These are phyloP conservation scores for Candida germanica DNA, from an alignment of 805 yeast species.

Conservation along the genomic window DNA sequence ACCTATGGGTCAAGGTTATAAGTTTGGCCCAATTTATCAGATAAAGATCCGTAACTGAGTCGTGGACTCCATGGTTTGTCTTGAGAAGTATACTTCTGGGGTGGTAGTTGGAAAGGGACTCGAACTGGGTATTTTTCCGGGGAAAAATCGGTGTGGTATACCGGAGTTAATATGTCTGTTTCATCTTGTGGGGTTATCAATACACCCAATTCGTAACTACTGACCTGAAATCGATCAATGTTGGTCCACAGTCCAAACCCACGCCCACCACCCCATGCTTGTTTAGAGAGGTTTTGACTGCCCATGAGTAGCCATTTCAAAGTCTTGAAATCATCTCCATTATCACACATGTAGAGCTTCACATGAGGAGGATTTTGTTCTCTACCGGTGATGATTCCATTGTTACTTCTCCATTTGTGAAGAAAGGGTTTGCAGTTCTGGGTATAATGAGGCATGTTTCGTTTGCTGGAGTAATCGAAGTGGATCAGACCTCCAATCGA, in stretches of 20 bases:
- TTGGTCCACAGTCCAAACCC: slow-evolving; percentile 13
- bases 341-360: slow-evolving; percentile 58
- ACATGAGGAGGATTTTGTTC: slow-evolving; percentile 57
- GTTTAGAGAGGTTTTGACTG: slow-evolving; percentile 70
- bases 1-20: slow-evolving; percentile 12
- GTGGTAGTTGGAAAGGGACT: slow-evolving; percentile 56
- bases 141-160: slow-evolving; percentile 33
- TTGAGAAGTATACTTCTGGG: slow-evolving; percentile 29
- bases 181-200: slow-evolving; percentile 18
- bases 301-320: slow-evolving; percentile 71
- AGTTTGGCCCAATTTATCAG: slow-evolving; percentile 23
- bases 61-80: slow-evolving; percentile 52
- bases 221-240: slow-evolving; percentile 22
- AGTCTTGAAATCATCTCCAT: slow-evolving; percentile 47
- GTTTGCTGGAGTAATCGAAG: slow-evolving; percentile 32
- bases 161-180: slow-evolving; percentile 39
- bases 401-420: slow-evolving; percentile 39
- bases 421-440: slow-evolving; percentile 42
- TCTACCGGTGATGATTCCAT: slow-evolving; percentile 25
- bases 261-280: slow-evolving; percentile 69
- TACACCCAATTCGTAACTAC: slow-evolving; percentile 41
- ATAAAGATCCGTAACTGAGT: slow-evolving; percentile 15
- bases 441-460: slow-evolving; percentile 16
- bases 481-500: slow-evolving; percentile 50
- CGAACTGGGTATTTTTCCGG: slow-evolving; percentile 31